These are phyloP conservation scores for Suhomyces coccinellae DNA, from an alignment of 1,139 yeast species.

Conservation along the genomic window DNA sequence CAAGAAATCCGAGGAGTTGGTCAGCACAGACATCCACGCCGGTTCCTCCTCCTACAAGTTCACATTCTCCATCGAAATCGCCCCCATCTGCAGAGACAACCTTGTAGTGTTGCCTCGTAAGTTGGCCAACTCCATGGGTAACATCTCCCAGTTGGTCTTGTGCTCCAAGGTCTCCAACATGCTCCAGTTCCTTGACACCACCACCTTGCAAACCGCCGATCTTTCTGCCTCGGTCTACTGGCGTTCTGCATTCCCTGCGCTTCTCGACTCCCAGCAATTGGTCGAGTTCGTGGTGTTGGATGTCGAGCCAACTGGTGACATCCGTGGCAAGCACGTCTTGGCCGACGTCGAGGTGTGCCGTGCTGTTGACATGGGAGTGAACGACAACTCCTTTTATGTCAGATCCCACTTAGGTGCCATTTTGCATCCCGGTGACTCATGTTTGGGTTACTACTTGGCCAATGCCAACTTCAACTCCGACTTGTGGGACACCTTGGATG, in stretches of 20 bases:
- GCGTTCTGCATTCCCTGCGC: conserved; percentile 80
- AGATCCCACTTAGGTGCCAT: conserved; percentile 92
- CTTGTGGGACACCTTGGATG: conserved; percentile 72
- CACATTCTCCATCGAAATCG: conserved; percentile 89
- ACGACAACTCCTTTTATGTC: conserved; percentile 76
- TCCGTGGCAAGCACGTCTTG: conserved; percentile 76
- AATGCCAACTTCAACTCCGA: conserved; percentile 87
- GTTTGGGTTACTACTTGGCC: conserved; percentile 80
- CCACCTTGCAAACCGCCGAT: conserved; percentile 79
- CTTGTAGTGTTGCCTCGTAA: conserved; percentile 85
- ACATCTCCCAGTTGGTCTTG: conserved; percentile 77
- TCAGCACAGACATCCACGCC: conserved; percentile 89
- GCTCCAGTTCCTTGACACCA: conserved; percentile 83
- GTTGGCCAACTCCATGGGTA: conserved; percentile 82
- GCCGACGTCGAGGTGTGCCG: conserved; percentile 92
- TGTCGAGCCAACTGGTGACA: conserved; percentile 88
- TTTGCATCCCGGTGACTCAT: conserved; percentile 94
- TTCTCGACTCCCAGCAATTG: conserved; percentile 74
- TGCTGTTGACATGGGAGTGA: conserved; percentile 79
- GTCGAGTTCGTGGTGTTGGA: conserved; percentile 91
- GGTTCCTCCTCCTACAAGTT: conserved; percentile 88
- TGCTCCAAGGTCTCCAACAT: conserved; percentile 83
- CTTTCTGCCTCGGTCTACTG: conserved; percentile 75
- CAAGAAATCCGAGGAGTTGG: conserved; percentile 87
- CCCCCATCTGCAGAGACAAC: conserved; percentile 97